Conservation (phyloP, 768 basidiomycete genomes). For the Lactifluus echinatus region DNA sequence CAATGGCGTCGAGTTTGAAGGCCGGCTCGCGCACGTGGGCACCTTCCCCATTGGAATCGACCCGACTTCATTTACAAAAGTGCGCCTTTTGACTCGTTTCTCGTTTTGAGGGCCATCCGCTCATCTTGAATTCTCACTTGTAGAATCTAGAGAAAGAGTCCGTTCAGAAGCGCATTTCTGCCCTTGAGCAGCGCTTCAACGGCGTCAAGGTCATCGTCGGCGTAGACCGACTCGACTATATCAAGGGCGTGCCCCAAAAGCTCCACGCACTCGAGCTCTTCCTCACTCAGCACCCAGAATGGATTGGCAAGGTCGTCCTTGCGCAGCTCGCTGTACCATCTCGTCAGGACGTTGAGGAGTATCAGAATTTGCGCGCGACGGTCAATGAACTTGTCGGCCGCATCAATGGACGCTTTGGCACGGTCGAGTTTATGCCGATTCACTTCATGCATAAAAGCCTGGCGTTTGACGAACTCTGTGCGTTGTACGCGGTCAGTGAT, state of each 20-base stretch:
- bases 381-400: slow-evolving; percentile 98
- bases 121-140: not conserved
- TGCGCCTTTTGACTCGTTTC: slow-evolving; percentile 25
- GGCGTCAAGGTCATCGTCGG: slow-evolving; percentile 97
- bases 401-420: slow-evolving; percentile 98
- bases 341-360: slow-evolving; percentile 97
- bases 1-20: slow-evolving; percentile 94
- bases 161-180: slow-evolving; percentile 72
- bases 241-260: slow-evolving; percentile 99
- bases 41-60: slow-evolving; percentile 99
- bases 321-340: slow-evolving; percentile 97
- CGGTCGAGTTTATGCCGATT: slow-evolving; percentile 99
- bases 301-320: slow-evolving; percentile 98
- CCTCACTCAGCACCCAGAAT: slow-evolving; percentile 95
- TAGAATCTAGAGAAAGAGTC: slow-evolving; percentile 73
- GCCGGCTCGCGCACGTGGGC: slow-evolving; percentile 91
- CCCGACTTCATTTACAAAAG: slow-evolving; percentile 82
- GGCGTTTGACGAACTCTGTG: slow-evolving; percentile 89
- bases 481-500: slow-evolving; percentile 94
- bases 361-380: slow-evolving; percentile 90
- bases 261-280: slow-evolving; percentile 94
- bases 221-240: slow-evolving; percentile 97
- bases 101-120: not conserved
- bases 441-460: slow-evolving; percentile 98
- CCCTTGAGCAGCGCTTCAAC: slow-evolving; percentile 83